A percentile compares a stretch with the other conserved stretches of the same genome.
Conservation (phyloP, 306 rosid species). For the Fragaria vesca region DNA sequence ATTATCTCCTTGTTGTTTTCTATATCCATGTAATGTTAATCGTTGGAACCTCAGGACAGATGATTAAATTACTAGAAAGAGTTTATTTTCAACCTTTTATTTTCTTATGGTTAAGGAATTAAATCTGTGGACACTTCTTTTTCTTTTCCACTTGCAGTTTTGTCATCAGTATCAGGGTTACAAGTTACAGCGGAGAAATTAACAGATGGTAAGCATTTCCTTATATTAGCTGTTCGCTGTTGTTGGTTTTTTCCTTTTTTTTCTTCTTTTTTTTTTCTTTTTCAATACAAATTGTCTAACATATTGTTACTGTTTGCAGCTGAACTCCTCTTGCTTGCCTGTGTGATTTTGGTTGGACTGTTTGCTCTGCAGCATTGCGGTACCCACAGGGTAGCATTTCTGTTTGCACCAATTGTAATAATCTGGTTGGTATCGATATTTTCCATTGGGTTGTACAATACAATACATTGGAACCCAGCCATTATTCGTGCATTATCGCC, state of each 20-base stretch:
- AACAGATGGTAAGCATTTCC: slow-evolving; percentile 45
- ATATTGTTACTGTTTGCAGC: slow-evolving; percentile 39
- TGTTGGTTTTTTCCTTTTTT: not conserved
- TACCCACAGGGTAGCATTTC: slow-evolving; percentile 76
- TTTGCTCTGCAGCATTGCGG: slow-evolving; percentile 92
- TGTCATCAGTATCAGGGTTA: slow-evolving; percentile 75
- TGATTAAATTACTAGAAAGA: not conserved
- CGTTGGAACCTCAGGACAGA: not conserved
- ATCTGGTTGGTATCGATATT: slow-evolving; percentile 76
- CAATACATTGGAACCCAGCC: slow-evolving; percentile 66
- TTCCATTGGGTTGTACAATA: slow-evolving; percentile 74
- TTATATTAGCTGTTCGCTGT: not conserved
- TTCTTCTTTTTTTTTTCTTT: not conserved
- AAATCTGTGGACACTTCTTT: not conserved
- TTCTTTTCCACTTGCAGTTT: slow-evolving; percentile 51
- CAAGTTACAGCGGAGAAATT: slow-evolving; percentile 58
- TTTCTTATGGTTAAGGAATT: slow-evolving; percentile 14
- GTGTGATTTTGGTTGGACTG: slow-evolving; percentile 76
- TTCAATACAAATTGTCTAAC: not conserved
- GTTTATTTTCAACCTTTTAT: not conserved
- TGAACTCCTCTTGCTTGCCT: slow-evolving; percentile 69
- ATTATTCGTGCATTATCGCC: slow-evolving; percentile 65
- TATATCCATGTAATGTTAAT: not conserved
- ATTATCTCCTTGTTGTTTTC: not conserved
- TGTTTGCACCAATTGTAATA: slow-evolving; percentile 73